Conservation (phyloP, 495 filamentous ascomycete species). For the Lophiostoma macrostomum region DNA sequence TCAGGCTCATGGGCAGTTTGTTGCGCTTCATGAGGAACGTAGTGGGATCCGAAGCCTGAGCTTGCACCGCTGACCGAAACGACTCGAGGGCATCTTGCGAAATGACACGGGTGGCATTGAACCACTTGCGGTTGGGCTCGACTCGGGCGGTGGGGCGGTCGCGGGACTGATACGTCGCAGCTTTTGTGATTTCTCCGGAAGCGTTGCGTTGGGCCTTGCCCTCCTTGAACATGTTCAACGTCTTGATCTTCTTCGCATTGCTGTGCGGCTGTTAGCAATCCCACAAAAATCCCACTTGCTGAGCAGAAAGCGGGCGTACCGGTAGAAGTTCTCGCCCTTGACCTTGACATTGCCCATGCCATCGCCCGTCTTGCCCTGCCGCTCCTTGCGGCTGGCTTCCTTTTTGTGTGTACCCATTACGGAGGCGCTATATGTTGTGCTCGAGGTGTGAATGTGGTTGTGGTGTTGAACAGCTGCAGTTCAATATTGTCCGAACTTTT, state of each 20-base stretch:
- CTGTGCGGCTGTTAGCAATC: constrained; percentile 36
- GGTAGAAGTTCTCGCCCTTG: constrained; percentile 96
- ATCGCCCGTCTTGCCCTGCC: constrained; percentile 76
- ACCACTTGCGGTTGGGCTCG: constrained; percentile 91
- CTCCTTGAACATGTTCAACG: constrained; percentile 82
- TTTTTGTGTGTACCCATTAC: constrained; percentile 96
- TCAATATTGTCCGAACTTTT: constrained; percentile 5
- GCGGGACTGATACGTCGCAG: constrained; percentile 78
- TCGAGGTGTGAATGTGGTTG: neutral
- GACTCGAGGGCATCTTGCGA: constrained; percentile 67
- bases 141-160: constrained; percentile 80
- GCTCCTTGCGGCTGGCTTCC: constrained; percentile 73
- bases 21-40: constrained; percentile 89
- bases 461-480: neutral
- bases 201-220: constrained; percentile 74
- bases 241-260: constrained; percentile 81
- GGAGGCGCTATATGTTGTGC: constrained; percentile 9
- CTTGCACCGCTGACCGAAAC: constrained; percentile 90
- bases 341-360: constrained; percentile 85
- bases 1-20: constrained; percentile 84
- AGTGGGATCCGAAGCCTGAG: constrained; percentile 86
- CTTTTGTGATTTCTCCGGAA: constrained; percentile 70
- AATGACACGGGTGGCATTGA: constrained; percentile 69
- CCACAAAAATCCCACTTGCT: neutral
- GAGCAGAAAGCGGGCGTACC: constrained; percentile 44